Conservation (phyloP, 2,329 filamentous ascomycete genomes). For the Leptographium lundbergii region DNA sequence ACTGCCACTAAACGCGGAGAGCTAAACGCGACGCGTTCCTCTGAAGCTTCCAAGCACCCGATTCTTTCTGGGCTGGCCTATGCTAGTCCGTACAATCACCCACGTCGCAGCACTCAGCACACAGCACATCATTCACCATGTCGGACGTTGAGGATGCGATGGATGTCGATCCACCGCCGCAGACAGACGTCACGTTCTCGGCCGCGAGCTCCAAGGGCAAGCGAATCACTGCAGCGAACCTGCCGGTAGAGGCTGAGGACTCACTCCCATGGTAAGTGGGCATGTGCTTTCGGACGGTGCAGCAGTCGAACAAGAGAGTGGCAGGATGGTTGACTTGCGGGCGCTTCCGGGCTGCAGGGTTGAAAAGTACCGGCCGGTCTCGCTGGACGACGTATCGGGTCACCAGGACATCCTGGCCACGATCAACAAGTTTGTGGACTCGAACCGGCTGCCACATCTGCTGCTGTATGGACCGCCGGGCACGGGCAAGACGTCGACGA, state of each 20-base stretch:
- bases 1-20: neutral
- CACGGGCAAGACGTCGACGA: slow-evolving; percentile 94
- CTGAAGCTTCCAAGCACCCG: neutral
- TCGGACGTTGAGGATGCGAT: slow-evolving; percentile 49
- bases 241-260: slow-evolving; percentile 89
- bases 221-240: slow-evolving; percentile 82
- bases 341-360: slow-evolving; percentile 47
- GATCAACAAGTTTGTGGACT: slow-evolving; percentile 94
- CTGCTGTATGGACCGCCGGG: slow-evolving; percentile 94
- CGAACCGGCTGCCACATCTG: slow-evolving; percentile 87
- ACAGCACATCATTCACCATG: slow-evolving; percentile 26
- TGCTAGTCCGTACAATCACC: neutral
- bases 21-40: neutral
- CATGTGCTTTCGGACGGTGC: neutral
- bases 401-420: slow-evolving; percentile 96
- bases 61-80: neutral
- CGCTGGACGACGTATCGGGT: slow-evolving; percentile 83
- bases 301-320: neutral
- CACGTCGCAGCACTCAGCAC: neutral
- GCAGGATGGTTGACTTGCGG: neutral
- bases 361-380: slow-evolving; percentile 88
- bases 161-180: slow-evolving; percentile 40
- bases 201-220: slow-evolving; percentile 67
- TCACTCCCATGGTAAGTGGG: slow-evolving; percentile 69
- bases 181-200: slow-evolving; percentile 51